Base-by-base conservation (phyloP, 2,329 filamentous ascomycete species). In the Talaromyces marneffei region DNA sequence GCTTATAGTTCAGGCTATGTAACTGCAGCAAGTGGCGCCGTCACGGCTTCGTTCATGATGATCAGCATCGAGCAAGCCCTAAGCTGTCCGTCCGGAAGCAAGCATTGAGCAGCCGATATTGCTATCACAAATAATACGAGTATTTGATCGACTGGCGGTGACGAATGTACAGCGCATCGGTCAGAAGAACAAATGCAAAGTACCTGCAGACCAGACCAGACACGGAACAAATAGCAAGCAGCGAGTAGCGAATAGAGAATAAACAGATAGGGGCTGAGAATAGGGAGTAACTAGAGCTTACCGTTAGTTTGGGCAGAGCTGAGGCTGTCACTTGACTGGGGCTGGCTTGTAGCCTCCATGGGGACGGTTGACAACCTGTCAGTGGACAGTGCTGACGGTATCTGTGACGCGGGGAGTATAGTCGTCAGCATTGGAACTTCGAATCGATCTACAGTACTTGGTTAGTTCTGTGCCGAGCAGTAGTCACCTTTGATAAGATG, bases 141-240 rank as follows among this genome's bases (percentile, higher is more conserved):
- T 33, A 44, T 46, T 57, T 44, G 60, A 46, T 58, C 55, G 39
- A 44, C 46, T 55, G 60, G 44, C 50, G 35, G 50, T 62, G 60
- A 59, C 60, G 33, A 55, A n/a, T 27, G 52, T 29, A 62, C 55
- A 62, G 39, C 60, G 50, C 57, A 59, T 59, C 44, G 48, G 55
- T 59, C 46, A 59, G 55, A 57, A 58, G 60, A 35, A 35, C 42
- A 40, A 14, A n/a, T 18, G 53, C 33, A n/a, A 16, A 58, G 48
- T 46, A 56, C 40, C 52, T 56, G 53, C 59, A 57, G 35, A 40
- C 44, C 39, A n/a, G 18, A 20, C 39, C 44, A 29, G 3, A 44
- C 20, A 23, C 20, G 25, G 25, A 12, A 20, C 40, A 18, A 44
- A 44, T 44, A 44, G 18, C 33, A 27, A 9, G 16, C 8, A 20